phyloP scores from a whole-genome alignment of 2,329 filamentous ascomycete genomes.

The Magnaporthiopsis rhizophila region DNA sequence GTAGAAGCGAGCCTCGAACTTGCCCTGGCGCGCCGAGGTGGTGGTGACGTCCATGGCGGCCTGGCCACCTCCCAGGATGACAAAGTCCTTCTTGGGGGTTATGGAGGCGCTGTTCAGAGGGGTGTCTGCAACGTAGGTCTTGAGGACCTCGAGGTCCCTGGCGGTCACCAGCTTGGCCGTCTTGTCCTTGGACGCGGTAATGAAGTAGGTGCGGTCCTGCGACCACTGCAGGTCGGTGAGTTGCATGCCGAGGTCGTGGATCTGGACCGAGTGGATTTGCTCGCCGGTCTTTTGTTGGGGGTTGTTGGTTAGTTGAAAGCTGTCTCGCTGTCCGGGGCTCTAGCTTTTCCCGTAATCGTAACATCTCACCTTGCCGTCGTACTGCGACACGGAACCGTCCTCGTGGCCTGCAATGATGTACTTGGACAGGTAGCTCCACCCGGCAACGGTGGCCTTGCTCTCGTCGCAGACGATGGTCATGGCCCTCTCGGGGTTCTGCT shows the following conservation, averaged over 20 bases:
- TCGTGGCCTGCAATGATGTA: conserved; percentile 98
- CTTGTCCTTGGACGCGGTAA: conserved; percentile 98
- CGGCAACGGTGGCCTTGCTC: conserved; percentile 95
- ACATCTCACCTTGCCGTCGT: conserved; percentile 61
- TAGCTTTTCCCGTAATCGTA: neutral
- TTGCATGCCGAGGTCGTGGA: conserved; percentile 77
- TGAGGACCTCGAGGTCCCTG: conserved; percentile 81
- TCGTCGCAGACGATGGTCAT: conserved; percentile 89
- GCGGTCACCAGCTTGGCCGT: conserved; percentile 85
- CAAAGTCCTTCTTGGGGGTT: conserved; percentile 92
- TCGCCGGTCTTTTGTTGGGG: conserved; percentile 64
- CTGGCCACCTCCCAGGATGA: conserved; percentile 96
- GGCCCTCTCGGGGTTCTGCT: conserved; percentile 75
- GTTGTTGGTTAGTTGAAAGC: neutral
- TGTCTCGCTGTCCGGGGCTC: neutral
- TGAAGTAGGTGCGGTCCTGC: conserved; percentile 90
- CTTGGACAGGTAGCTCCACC: conserved; percentile 88
- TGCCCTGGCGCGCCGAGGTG: conserved; percentile 87
- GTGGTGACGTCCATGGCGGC: conserved; percentile 98
- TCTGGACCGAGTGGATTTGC: conserved; percentile 84
- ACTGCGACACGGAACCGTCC: conserved; percentile 85
- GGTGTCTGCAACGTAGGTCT: conserved; percentile 87
- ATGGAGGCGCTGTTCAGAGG: conserved; percentile 94
- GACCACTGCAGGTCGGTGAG: conserved; percentile 96
- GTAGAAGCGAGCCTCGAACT: conserved; percentile 99